Conservation (phyloP, 495 filamentous ascomycete genomes). For the Tuber brumale region DNA sequence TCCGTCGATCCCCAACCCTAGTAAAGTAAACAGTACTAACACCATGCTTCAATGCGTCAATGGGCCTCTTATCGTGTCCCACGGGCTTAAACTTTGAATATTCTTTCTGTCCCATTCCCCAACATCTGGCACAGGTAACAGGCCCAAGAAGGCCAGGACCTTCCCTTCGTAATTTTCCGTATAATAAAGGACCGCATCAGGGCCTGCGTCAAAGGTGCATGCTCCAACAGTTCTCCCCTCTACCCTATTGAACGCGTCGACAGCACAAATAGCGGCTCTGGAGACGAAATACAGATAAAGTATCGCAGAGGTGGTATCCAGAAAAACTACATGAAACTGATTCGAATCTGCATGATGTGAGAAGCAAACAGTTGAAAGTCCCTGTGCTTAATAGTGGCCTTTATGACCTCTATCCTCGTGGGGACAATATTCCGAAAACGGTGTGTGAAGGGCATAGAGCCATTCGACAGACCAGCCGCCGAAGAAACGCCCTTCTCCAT, state of each 20-base stretch:
- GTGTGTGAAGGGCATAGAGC: conserved; percentile 70
- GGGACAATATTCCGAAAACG: conserved; percentile 71
- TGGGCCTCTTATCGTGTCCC: conserved; percentile 51
- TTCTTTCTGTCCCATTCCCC: conserved; percentile 57
- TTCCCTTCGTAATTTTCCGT: conserved; percentile 63
- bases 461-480: conserved; percentile 87
- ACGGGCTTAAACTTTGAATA: conserved; percentile 48
- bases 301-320: conserved; percentile 93
- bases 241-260: conserved; percentile 75
- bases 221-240: conserved; percentile 72
- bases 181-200: conserved; percentile 93
- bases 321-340: conserved; percentile 88
- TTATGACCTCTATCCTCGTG: conserved; percentile 75
- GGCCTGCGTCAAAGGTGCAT: conserved; percentile 96
- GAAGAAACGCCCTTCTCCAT: conserved; percentile 90
- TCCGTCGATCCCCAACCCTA: conserved; percentile 80
- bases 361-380: conserved; percentile 84
- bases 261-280: conserved; percentile 57
- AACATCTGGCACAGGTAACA: conserved; percentile 47
- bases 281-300: conserved; percentile 95
- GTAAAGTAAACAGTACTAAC: conserved; percentile 85
- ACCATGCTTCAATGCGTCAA: conserved; percentile 62
- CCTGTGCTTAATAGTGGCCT: conserved; percentile 62
- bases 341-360: conserved; percentile 87
- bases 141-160: conserved; percentile 67